Evolutionary conservation across 2,329 filamentous ascomycete species (phyloP), one percentile per base, ranked within the genome.

Genomic region (Incumbomyces delicatus): DNA sequence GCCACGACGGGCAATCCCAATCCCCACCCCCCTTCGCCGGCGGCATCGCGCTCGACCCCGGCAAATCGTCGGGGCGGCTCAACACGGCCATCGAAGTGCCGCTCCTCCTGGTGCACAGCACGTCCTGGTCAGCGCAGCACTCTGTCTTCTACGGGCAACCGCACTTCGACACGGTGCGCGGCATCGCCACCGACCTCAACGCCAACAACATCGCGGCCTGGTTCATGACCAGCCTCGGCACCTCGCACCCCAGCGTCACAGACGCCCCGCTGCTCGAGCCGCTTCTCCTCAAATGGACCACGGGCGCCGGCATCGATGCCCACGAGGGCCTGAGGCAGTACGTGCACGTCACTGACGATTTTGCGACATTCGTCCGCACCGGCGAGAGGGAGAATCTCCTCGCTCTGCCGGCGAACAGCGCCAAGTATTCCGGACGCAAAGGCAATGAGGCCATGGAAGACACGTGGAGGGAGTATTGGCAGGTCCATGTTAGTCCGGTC

Each of bases 181-280:
- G 75, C 6, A 66, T 83, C 2, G 76, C 76, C 1, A 61, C 67
- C 16, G 61, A 64, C 49, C 65, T 75, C 39, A 62, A 74, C 51
- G 54, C 63, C 48, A 62, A 71, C 46, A 61, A 67, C 8, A 67
- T 69, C 34, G 48, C 47, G 20, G 51, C 50, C 20, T 78, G 75
- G 75, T 78, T 78, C 60, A 60, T 77, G 55, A 78, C 75, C 1
- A 41, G 39, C 50, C 57, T 76, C 1, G 72, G 73, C 29, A 77
- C 75, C 0, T 65, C 77, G 0, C 81, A 85, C 55, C 78, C 81
- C 0, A 77, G 73, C 8, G 76, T 82, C 16, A 83, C 81, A 0
- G 81, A 84, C 56, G 81, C 80, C 13, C 79, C 80, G 0, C 66
- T 84, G 2, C 70, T 85, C 6, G 74, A 82, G 50, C 80, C 80